phyloP scores from a whole-genome alignment of 225 moss, liverwort and hornwort genomes.

The Straminergon stramineum region DNA sequence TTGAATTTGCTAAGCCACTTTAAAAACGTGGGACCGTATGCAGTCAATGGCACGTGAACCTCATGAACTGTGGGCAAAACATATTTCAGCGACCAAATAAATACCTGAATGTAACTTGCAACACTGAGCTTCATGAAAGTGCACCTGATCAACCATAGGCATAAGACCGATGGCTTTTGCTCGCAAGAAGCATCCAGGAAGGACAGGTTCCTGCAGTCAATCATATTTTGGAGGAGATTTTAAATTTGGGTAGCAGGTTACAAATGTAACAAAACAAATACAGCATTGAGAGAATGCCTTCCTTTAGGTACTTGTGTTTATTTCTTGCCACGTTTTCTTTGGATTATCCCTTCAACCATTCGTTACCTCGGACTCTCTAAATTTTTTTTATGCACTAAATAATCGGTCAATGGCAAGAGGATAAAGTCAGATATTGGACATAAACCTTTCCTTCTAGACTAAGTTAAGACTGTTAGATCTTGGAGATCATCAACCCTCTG shows the following conservation, averaged over 20 bases:
- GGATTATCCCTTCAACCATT: not conserved
- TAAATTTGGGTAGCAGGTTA: not conserved
- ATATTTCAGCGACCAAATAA: not conserved
- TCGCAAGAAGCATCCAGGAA: slow-evolving; percentile 72
- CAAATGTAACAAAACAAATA: not conserved
- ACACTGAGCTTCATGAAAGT: not conserved
- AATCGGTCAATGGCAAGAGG: not conserved
- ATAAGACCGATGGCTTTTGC: slow-evolving; percentile 79
- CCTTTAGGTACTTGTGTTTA: not conserved
- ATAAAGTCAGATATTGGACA: not conserved
- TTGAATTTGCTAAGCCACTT: not conserved
- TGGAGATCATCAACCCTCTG: not conserved
- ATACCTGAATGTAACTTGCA: not conserved
- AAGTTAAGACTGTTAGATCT: not conserved
- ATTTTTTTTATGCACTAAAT: not conserved
- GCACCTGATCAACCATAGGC: slow-evolving; percentile 86
- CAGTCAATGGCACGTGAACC: not conserved
- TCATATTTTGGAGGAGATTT: not conserved
- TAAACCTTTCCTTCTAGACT: not conserved
- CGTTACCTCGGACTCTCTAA: not conserved
- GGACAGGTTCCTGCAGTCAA: slow-evolving; percentile 60
- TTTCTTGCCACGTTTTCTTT: not conserved
- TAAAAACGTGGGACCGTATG: not conserved
- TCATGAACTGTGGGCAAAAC: not conserved
- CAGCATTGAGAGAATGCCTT: not conserved